Evolutionary conservation across 208 protist genomes (phyloP).

Genomic region (Crithidia fasciculata): DNA sequence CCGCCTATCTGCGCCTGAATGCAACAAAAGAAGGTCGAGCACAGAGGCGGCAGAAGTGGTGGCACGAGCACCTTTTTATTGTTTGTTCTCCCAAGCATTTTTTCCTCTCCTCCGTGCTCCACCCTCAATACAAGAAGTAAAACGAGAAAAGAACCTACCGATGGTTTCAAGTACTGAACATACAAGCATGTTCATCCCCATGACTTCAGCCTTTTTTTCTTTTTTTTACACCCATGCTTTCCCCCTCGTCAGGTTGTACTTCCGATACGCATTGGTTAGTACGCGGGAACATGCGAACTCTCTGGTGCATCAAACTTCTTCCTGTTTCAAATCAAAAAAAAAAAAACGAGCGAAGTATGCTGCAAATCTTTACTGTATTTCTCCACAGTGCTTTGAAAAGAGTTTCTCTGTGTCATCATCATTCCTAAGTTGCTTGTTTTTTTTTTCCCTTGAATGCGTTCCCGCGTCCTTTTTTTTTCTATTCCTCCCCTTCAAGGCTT

Average conservation of each 20-base stretch:
- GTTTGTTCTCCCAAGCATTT: not conserved
- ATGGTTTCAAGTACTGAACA: not conserved
- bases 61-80: not conserved
- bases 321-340: not conserved
- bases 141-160: not conserved
- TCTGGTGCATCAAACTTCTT: no score
- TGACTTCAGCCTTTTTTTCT: not conserved
- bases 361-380: constrained; percentile 6
- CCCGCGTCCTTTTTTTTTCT: not conserved
- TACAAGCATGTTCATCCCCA: not conserved
- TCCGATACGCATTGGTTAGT: no score
- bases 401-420: not conserved
- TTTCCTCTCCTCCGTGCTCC: not conserved
- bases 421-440: not conserved
- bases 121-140: not conserved
- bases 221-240: not conserved
- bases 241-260: no score
- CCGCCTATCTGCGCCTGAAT: no score
- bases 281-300: no score
- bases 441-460: not conserved
- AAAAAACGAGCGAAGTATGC: no score
- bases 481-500: not conserved
- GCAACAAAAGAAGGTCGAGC: no score
- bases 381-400: not conserved
- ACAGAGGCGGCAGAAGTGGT: no score